Evolutionary conservation across 2,329 filamentous ascomycete species (phyloP).

Genomic region (Dactylellina drechsleri): DNA sequence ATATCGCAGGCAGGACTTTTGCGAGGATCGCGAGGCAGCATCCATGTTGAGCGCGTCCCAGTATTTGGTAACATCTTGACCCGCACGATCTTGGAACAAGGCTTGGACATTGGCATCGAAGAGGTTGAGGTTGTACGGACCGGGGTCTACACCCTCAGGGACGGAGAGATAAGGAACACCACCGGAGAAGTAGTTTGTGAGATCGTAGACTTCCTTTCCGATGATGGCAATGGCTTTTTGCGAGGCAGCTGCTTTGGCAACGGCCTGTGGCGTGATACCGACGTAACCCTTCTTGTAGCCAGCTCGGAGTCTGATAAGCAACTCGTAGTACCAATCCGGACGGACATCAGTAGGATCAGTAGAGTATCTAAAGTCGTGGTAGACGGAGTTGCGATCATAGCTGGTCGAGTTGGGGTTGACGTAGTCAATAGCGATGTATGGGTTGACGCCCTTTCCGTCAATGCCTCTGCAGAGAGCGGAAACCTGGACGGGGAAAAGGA

Average conservation of each 20-base stretch:
- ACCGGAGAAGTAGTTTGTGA: slow-evolving; percentile 82
- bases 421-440: slow-evolving; percentile 85
- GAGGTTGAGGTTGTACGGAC: slow-evolving; percentile 69
- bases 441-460: slow-evolving; percentile 71
- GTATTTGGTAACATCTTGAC: slow-evolving; percentile 81
- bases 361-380: slow-evolving; percentile 91
- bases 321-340: slow-evolving; percentile 91
- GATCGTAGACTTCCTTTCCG: slow-evolving; percentile 82
- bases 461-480: slow-evolving; percentile 87
- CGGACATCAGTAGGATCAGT: slow-evolving; percentile 77
- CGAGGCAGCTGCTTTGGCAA: slow-evolving; percentile 73
- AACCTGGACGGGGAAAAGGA: slow-evolving; percentile 92
- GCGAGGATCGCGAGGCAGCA: slow-evolving; percentile 69
- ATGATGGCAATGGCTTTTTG: slow-evolving; percentile 79
- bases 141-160: slow-evolving; percentile 66
- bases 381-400: slow-evolving; percentile 77
- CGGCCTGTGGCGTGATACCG: slow-evolving; percentile 81
- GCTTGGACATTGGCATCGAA: slow-evolving; percentile 79
- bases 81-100: slow-evolving; percentile 80
- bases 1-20: slow-evolving; percentile 88
- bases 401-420: slow-evolving; percentile 76
- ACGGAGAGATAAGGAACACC: slow-evolving; percentile 70
- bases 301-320: slow-evolving; percentile 79
- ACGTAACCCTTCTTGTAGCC: slow-evolving; percentile 87
- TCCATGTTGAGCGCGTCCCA: slow-evolving; percentile 78